Conservation (phyloP, 495 filamentous ascomycete species). For the Annulohypoxylon nitens region DNA sequence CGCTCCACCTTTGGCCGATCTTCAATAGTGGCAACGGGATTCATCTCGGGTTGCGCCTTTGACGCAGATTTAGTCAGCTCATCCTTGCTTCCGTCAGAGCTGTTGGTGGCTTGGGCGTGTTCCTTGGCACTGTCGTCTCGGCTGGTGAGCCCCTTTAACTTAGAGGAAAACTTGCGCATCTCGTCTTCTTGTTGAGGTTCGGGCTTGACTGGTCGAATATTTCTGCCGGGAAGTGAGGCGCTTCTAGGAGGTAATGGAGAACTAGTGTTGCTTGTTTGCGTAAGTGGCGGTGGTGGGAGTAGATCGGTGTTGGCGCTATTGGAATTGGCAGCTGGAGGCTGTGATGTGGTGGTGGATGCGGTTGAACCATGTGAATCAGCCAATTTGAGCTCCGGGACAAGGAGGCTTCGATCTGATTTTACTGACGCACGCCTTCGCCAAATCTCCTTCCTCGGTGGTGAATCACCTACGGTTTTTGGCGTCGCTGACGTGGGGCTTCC, state of each 20-base stretch:
- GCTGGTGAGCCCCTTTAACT: conserved; percentile 30
- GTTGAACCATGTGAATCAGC: conserved; percentile 61
- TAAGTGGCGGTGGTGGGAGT: conserved; percentile 35
- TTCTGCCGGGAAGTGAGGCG: conserved; percentile 46
- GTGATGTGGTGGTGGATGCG: conserved; percentile 48
- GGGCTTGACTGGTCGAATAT: conserved; percentile 41
- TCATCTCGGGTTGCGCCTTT: not conserved
- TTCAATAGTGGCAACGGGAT: not conserved
- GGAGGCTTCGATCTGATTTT: conserved; percentile 56
- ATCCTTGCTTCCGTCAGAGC: not conserved
- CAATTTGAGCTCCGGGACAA: conserved; percentile 60
- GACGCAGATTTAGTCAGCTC: not conserved
- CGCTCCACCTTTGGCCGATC: conserved; percentile 14
- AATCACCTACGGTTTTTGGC: conserved; percentile 33
- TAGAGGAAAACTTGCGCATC: conserved; percentile 45
- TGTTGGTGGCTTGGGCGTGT: not conserved
- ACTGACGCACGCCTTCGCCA: conserved; percentile 61
- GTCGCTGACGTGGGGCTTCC: conserved; percentile 22
- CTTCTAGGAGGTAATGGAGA: conserved; percentile 46
- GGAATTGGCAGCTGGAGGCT: conserved; percentile 16
- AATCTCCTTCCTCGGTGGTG: conserved; percentile 56
- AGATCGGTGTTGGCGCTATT: conserved; percentile 18
- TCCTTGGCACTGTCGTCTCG: conserved; percentile 29
- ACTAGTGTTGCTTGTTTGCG: conserved; percentile 30
- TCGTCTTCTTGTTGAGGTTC: conserved; percentile 36